Evolutionary conservation across 768 basidiomycete species (phyloP), one percentile per base, ranked within the genome.

Genomic region (Sporobolomyces phaffii): DNA sequence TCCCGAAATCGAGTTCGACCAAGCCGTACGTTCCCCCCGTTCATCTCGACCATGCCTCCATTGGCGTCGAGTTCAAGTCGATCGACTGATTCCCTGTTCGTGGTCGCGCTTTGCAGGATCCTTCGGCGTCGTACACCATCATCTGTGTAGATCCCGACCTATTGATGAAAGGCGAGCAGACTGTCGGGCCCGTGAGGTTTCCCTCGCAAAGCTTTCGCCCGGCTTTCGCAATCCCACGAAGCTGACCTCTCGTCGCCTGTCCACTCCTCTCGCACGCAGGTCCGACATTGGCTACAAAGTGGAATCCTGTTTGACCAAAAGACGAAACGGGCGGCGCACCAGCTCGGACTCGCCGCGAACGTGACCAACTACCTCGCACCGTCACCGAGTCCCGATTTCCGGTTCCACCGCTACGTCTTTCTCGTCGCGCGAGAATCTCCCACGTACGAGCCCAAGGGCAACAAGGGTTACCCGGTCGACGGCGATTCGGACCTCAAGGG

Each of bases 351-450:
- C 26, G 48, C 53, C 64, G 64, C 59, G 36, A 53, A 26, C 13
- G 58, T 65, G 34, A 40, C 51, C 1, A 52, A 53, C 44, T 65
- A 65, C 36, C 50, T 65, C 44, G 50, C 58, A 20, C 58, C 58
- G 8, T 38, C 51, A 1, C 64, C 64, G 1, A 29, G 34, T 1
- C 26, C 34, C 26, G 59, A 53, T 2, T 60, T 60, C 13, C 59
- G 65, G 33, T 61, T 43, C 51, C 65, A 68, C 54, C 60, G 65
- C 24, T 68, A 68, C 60, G 40, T 62, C 18, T 68, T 68, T 43
- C 31, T 68, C 28, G 33, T 56, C 34, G 60, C 60, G 4, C 41
- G 43, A 10, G 65, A 68, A 29, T 54, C 60, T 0, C 26, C 34
- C 2, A 22, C 41, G 20, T 68, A 68, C 60, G 22, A 49, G 14